Percentiles rank a stretch among this genome's conserved stretches.
These are phyloP conservation scores for Escovopsis sp. DNA, from an alignment of 2,329 filamentous ascomycete genomes.

Conservation along the genomic window DNA sequence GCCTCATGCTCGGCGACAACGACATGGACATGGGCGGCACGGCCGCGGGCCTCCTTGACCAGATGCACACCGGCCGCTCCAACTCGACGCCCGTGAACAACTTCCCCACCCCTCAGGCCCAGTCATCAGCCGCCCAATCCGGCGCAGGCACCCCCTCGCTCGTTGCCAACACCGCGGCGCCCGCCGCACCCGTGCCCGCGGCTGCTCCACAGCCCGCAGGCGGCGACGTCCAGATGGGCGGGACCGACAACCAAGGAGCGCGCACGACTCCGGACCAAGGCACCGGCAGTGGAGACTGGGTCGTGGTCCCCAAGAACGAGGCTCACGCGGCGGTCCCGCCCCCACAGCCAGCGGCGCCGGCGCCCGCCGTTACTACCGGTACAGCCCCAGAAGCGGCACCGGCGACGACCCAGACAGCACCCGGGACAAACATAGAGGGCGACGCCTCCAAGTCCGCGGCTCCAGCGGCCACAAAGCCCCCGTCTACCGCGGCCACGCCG, in stretches of 20 bases:
- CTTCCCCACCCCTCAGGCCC: conserved; percentile 45
- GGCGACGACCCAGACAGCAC: conserved; percentile 20
- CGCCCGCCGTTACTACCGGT: too few species aligned
- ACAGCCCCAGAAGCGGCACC: conserved; percentile 39
- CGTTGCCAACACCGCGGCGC: conserved; percentile 27
- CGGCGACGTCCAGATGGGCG: conserved; percentile 36
- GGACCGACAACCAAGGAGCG: conserved; percentile 9
- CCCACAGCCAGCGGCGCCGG: too few species aligned
- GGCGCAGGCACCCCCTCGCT: conserved; percentile 42
- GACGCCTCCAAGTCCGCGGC: conserved; percentile 10
- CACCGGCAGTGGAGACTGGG: conserved; percentile 52
- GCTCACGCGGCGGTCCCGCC: conserved; percentile 22
- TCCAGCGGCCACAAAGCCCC: conserved; percentile 19
- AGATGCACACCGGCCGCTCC: conserved; percentile 50
- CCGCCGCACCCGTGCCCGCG: conserved; percentile 19
- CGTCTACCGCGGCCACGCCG: conserved; percentile 30
- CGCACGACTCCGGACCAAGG: conserved; percentile 34
- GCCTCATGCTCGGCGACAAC: conserved; percentile 40
- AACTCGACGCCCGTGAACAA: conserved; percentile 46
- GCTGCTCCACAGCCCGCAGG: conserved; percentile 5
- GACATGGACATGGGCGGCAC: conserved; percentile 53
- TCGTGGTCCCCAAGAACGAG: conserved; percentile 54
- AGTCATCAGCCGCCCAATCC: conserved; percentile 41
- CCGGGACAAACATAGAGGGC: conserved; percentile 2
- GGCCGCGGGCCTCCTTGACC: conserved; percentile 50